Conservation (phyloP, 1,284 basidiomycete genomes). For the Mycena citricolor region DNA sequence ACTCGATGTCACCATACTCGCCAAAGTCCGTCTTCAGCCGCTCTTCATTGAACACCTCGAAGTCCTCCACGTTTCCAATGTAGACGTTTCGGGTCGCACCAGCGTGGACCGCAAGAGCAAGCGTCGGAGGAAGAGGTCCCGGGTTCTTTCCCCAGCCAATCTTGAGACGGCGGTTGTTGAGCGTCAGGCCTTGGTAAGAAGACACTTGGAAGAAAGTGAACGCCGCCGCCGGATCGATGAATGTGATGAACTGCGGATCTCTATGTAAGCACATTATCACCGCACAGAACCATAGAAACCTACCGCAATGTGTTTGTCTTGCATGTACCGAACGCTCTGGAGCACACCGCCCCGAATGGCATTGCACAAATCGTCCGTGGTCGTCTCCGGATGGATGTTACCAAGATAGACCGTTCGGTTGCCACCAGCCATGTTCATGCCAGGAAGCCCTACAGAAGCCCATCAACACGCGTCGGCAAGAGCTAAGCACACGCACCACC, state of each 20-base stretch:
- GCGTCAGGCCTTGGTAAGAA: slow-evolving; percentile 80
- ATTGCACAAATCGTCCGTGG: slow-evolving; percentile 90
- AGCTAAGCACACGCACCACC: slow-evolving; percentile 25
- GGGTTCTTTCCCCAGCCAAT: slow-evolving; percentile 95
- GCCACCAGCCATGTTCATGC: slow-evolving; percentile 26
- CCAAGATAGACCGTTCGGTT: slow-evolving; percentile 93
- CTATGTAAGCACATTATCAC: no score
- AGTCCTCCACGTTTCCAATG: slow-evolving; percentile 90
- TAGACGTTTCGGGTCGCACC: slow-evolving; percentile 95
- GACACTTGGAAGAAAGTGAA: slow-evolving; percentile 91
- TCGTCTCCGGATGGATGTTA: slow-evolving; percentile 92
- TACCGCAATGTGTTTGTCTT: slow-evolving; percentile 92
- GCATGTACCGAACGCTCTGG: slow-evolving; percentile 88
- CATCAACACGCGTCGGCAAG: not conserved
- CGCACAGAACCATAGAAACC: no score
- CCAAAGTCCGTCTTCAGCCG: slow-evolving; percentile 86
- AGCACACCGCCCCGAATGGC: slow-evolving; percentile 89
- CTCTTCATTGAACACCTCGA: slow-evolving; percentile 84
- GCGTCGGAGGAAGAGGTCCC: slow-evolving; percentile 77
- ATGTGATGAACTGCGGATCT: slow-evolving; percentile 78
- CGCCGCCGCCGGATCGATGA: slow-evolving; percentile 86
- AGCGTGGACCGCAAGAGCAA: slow-evolving; percentile 83
- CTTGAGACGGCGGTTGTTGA: slow-evolving; percentile 90
- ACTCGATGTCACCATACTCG: slow-evolving; percentile 92
- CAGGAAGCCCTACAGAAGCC: slow-evolving; percentile 3